Evolutionary conservation across 305 asterid species (phyloP), one percentile per base, ranked within the genome.

Genomic region (Solanum hybrid): DNA sequence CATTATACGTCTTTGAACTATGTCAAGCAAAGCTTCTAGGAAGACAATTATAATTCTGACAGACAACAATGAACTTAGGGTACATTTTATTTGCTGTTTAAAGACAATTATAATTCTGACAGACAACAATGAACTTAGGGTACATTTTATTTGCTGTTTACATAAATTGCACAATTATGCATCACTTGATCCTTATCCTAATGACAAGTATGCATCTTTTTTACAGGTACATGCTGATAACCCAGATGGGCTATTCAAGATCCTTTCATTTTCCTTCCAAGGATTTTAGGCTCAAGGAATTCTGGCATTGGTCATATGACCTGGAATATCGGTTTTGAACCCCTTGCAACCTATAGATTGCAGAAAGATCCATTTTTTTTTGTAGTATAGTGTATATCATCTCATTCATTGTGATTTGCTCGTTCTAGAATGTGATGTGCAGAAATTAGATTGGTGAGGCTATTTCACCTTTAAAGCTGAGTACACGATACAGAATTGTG

Each of bases 221-320:
- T 88, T 77, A 13, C 95, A 97, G 99, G 99, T 97, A 61, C 99
- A 97, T 74, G 99, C 99, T 69, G 99, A 97, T 94, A 97, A 97
- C 93, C 99, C 99, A 73, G 99, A 97, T 61, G 99, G 99, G 89
- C 95, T 97, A 33, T 97, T 97, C 89, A 96, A 89, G 93, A 96
- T 97, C 92, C 98, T 97, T 89, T 96, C 98, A 3, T 95, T 93
- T 96, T 96, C 99, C 77, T 97, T 97, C 93, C 98, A 95, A 92
- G 98, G 99, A 91, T 94, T 94, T 90, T 97, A 94, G 88, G 33
- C 40, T 57, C 5, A 20, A 57, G 75, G 33, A 31, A 26, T 51
- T 51, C 88, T 28, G 26, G 26, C 28, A 83, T 81, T 29, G 73
- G 28, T 18, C 20, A 29, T 83, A 5, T 81, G 26, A 9, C 36